A percentile compares a stretch with the other conserved stretches of the same genome.
These are phyloP conservation scores for Microdochium paspali DNA, from an alignment of 2,329 filamentous ascomycete species.

Conservation along the genomic window DNA sequence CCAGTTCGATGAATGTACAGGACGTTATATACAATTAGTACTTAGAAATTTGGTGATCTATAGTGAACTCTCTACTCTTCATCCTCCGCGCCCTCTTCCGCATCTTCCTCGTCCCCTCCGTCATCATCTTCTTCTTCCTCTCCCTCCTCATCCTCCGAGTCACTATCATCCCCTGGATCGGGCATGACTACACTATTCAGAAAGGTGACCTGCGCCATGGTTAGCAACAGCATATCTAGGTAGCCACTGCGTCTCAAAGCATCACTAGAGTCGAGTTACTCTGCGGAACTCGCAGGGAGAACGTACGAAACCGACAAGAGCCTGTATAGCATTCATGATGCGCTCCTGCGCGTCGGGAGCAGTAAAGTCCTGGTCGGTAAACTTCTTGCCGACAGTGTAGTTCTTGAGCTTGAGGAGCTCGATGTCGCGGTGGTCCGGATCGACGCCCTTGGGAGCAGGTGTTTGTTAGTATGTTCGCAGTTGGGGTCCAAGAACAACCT, in stretches of 20 bases:
- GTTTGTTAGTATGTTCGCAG: constrained; percentile 1
- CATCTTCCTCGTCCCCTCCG: constrained; percentile 6
- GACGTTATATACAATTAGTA: too few species aligned
- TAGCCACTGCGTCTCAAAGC: too few species aligned
- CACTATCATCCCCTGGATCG: constrained; percentile 38
- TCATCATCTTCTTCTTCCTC: constrained; percentile 5
- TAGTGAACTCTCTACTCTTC: constrained; percentile 2
- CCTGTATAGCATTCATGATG: constrained; percentile 53
- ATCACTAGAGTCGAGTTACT: too few species aligned
- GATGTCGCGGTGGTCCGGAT: constrained; percentile 67
- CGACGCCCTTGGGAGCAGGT: constrained; percentile 50
- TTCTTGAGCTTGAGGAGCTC: constrained; percentile 71
- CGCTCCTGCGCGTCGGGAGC: constrained; percentile 52
- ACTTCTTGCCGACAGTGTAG: constrained; percentile 61
- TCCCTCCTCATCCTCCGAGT: constrained; percentile 22
- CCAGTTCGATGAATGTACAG: too few species aligned
- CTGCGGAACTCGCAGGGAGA: constrained; percentile 8
- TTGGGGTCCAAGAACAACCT: too few species aligned
- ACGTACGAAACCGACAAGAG: constrained; percentile 75
- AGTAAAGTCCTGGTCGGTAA: constrained; percentile 58
- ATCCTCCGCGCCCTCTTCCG: constrained; percentile 6
- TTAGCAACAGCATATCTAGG: constrained; percentile 3
- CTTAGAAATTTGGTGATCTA: too few species aligned
- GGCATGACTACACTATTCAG: constrained; percentile 68
- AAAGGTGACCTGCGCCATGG: constrained; percentile 49